phyloP scores from a whole-genome alignment of 73 alveolate genomes.

The Diophrys appendiculata region DNA sequence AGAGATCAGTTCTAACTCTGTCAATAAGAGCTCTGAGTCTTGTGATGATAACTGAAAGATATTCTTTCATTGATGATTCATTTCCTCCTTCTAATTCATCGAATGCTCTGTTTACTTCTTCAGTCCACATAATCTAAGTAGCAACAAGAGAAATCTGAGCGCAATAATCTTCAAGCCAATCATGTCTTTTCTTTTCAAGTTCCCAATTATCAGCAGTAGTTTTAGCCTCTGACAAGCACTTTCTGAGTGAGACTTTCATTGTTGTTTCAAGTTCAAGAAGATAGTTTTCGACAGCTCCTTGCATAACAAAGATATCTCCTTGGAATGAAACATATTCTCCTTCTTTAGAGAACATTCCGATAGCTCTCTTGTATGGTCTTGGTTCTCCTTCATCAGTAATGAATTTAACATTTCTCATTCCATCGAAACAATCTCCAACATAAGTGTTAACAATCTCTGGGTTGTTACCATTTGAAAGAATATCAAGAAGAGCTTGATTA shows the following conservation, averaged over 20 bases:
- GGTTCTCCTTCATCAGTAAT: constrained; percentile 64
- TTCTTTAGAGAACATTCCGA: constrained; percentile 79
- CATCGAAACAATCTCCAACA: constrained; percentile 99
- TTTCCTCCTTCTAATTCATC: constrained; percentile 98
- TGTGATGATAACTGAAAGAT: constrained; percentile 66
- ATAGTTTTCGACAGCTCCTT: constrained; percentile 98
- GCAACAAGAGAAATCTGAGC: constrained; percentile 98
- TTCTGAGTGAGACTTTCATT: constrained; percentile 91
- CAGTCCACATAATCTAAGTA: constrained; percentile 99
- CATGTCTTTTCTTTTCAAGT: constrained; percentile 95
- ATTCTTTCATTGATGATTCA: constrained; percentile 98
- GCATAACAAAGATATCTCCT: constrained; percentile 80
- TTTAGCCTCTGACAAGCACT: constrained; percentile 85
- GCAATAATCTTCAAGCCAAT: constrained; percentile 98
- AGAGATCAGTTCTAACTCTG: constrained; percentile 91
- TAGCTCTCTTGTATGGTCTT: constrained; percentile 62
- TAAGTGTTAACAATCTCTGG: constrained; percentile 95
- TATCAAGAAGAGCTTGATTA: constrained; percentile 97
- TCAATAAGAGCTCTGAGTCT: constrained; percentile 93
- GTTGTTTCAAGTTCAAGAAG: constrained; percentile 88
- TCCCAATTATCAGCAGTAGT: constrained; percentile 94
- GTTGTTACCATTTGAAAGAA: constrained; percentile 98
- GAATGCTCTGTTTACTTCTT: constrained; percentile 97
- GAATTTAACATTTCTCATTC: constrained; percentile 95
- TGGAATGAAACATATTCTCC: constrained; percentile 93